Evolutionary conservation across 2,329 filamentous ascomycete genomes (phyloP).

Genomic region (Chalara sp.): DNA sequence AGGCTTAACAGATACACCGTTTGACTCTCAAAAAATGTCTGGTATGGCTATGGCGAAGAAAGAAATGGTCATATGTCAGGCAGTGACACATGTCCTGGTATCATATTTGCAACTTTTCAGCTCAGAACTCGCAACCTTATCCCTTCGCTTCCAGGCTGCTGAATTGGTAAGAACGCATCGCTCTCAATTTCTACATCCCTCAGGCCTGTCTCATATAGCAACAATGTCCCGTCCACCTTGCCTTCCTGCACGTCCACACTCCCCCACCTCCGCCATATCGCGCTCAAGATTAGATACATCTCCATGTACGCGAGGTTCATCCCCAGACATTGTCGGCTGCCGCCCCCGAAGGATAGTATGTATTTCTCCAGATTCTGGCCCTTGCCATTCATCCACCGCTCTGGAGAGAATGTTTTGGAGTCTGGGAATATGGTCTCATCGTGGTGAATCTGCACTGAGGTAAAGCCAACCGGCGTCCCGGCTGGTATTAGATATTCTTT

Average conservation of each 20-base stretch:
- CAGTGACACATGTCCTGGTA: not conserved
- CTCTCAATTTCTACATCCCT: conserved; percentile 12
- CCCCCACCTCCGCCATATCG: conserved; percentile 3
- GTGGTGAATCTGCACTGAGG: conserved; percentile 32
- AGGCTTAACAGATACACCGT: no score
- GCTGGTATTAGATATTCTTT: conserved; percentile 14
- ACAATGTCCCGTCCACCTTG: conserved; percentile 1
- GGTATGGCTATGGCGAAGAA: no score
- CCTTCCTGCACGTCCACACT: not conserved
- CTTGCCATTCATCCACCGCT: conserved; percentile 34
- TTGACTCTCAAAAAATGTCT: no score
- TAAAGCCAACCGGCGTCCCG: conserved; percentile 34
- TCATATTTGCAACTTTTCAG: not conserved
- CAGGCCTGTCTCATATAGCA: conserved; percentile 20
- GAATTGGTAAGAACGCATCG: not conserved
- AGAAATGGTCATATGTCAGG: no score
- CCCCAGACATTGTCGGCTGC: conserved; percentile 36
- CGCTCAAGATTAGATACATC: conserved; percentile 4
- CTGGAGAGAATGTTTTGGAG: conserved; percentile 32
- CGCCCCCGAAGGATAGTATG: conserved; percentile 36
- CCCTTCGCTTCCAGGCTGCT: not conserved
- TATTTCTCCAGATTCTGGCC: conserved; percentile 26
- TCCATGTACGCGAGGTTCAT: conserved; percentile 12
- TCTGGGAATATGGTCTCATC: conserved; percentile 32
- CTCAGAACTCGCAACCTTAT: not conserved